Percentiles rank a stretch among this genome's conserved stretches.
phyloP scores from a whole-genome alignment of 2,329 filamentous ascomycete species.

The Penicillium sp. region DNA sequence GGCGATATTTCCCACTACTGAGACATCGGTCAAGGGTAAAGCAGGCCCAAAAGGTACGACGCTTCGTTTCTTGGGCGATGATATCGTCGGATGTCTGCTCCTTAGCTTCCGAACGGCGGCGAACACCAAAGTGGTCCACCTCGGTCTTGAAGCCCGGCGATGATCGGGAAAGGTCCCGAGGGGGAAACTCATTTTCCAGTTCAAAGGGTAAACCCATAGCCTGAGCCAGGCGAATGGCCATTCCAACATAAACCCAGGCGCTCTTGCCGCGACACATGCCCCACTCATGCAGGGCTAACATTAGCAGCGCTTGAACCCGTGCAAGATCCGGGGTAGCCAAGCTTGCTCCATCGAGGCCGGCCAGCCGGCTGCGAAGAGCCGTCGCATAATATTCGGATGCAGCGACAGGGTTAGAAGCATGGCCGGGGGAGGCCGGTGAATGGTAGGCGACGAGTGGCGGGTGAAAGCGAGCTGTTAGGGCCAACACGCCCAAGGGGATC shows the following conservation, averaged over 20 bases:
- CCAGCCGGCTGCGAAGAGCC: slow-evolving; percentile 54
- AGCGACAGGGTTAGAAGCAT: slow-evolving; percentile 52
- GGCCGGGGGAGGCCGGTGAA: slow-evolving; percentile 48
- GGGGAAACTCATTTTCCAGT: slow-evolving; percentile 52
- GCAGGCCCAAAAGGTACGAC: slow-evolving; percentile 63
- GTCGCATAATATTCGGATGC: slow-evolving; percentile 61
- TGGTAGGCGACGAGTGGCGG: slow-evolving; percentile 53
- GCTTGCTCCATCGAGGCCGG: slow-evolving; percentile 47
- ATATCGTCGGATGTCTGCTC: slow-evolving; percentile 51
- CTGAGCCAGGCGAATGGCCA: slow-evolving; percentile 51
- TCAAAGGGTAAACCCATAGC: slow-evolving; percentile 52
- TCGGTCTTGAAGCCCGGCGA: slow-evolving; percentile 43
- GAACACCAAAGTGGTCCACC: slow-evolving; percentile 43
- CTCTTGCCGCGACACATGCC: slow-evolving; percentile 58
- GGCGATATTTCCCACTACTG: slow-evolving; percentile 59
- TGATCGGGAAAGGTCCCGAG: slow-evolving; percentile 45
- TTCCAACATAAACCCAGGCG: slow-evolving; percentile 56
- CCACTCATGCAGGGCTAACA: slow-evolving; percentile 63
- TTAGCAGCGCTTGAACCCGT: slow-evolving; percentile 57
- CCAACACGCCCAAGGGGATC: slow-evolving; percentile 60
- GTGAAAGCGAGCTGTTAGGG: slow-evolving; percentile 61
- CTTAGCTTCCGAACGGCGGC: slow-evolving; percentile 37
- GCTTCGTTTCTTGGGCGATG: slow-evolving; percentile 58
- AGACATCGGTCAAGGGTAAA: slow-evolving; percentile 61
- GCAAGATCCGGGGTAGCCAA: slow-evolving; percentile 52